Evolutionary conservation across 2,329 filamentous ascomycete species (phyloP), one percentile per base, ranked within the genome.

Genomic region (Cladosporium colombiae): DNA sequence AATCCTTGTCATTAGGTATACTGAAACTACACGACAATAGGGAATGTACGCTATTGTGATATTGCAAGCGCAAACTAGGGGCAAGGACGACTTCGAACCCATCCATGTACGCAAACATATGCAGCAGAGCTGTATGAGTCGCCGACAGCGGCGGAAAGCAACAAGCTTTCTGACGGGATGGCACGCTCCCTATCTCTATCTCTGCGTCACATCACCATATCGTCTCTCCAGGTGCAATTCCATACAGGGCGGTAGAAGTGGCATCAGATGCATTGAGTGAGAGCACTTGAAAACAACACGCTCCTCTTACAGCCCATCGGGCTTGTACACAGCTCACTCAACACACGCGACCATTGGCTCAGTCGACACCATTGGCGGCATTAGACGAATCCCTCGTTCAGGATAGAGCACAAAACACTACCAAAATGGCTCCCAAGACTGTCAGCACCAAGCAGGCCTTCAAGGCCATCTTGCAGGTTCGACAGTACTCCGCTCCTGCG

Each of bases 401-500:
- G 8, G 10, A 11, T 13, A 21, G 10, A 21, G n/a, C 40, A 13
- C 40, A 21, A 21, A 1, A 13, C 1, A 2, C 11, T 25, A 10
- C 16, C 61, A 63, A 13, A 18, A 73, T 74, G 72, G 68, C 70
- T 31, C 61, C 68, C n/a, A 65, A 56, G 55, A 65, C 56, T 21
- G 13, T 40, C 27, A 46, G 60, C 52, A 52, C 70, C 27, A 74
- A 68, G 64, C 73, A 75, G 49, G 65, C 74, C 49, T 58, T 76
- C 52, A 67, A 69, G 13, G 62, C 66, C 33, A 64, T 70, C 13
- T 56, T 68, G 69, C 81, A 83, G 75, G 71, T 78, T 31, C 83
- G 86, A 66, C 75, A 76, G 69, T 90, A 90, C 74, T 86, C 88
- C 58, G 87, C 86, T 21, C 85, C 86, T 2, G 80, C 83, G 61